Base-by-base conservation (phyloP, 805 yeast species). In the Zygotorulaspora sp. region DNA sequence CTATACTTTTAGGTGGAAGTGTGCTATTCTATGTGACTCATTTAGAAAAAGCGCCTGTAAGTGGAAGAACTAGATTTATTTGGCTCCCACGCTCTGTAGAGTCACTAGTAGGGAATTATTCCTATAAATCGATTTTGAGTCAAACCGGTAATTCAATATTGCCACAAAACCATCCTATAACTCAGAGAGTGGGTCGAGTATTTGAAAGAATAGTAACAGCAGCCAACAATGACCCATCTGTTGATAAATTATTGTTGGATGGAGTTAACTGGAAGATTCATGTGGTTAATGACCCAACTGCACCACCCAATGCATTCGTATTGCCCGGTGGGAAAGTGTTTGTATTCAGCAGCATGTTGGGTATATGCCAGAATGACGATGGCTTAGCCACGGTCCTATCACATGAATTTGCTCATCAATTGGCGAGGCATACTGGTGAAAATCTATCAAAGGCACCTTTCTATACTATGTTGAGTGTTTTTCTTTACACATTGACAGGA, bases 271-370 rank as follows among this genome's bases (percentile, higher is more conserved):
- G 98, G 97, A 67, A 75, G 47, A 76, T 92, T 19, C 86, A 86
- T 56, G 83, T 92, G 15, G 80, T 86, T 14, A 74, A 81, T 45
- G 81, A 77, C 40, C 77, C 82, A 2, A 62, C 63, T 22, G 71
- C 71, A n/a, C 89, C 95, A 11, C 97, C 98, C 2, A 92, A 92
- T 63, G 98, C 98, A 1, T 90, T 92, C 63, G 96, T 92, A 13
- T 68, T 92, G 23, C 97, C 97, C 14, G 90, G 92, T 44, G 98
- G 98, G 5, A 89, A 89, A 60, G 95, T 92, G 29, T 92, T 92
- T 63, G 88, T 92, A 13, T 86, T 84, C 55, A 71, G 81, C 31
- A 76, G 84, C 7, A 85, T 92, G 27, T 57, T 92, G 32, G 83
- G 84, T 1, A 75, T 92, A 20, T 81, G 95, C 58, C 65, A 67